Evolutionary conservation across 768 basidiomycete species (phyloP), one percentile per base, ranked within the genome.

Genomic region (Tylopilus rubrobrunneus): DNA sequence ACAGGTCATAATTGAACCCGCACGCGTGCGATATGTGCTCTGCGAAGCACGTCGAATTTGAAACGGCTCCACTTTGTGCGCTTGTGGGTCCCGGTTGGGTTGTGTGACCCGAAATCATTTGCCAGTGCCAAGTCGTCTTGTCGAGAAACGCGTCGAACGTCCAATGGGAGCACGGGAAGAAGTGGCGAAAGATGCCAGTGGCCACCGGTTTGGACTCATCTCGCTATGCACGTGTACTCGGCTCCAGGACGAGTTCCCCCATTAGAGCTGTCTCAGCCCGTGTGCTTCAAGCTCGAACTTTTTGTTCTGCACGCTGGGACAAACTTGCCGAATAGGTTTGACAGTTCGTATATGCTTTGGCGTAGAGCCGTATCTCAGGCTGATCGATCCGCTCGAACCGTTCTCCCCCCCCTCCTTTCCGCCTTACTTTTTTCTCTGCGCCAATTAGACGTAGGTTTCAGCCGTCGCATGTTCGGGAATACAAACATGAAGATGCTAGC

Each of bases 1-100:
- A n/a, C n/a, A n/a, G n/a, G n/a, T n/a, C n/a, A n/a, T n/a, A n/a
- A n/a, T n/a, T n/a, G n/a, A n/a, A n/a, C n/a, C n/a, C n/a, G n/a
- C 11, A n/a, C 1, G n/a, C 37, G 17, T n/a, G n/a, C n/a, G n/a
- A n/a, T 39, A 10, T 19, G 37, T 39, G 37, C 37, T 23, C 21
- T 37, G 7, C 15, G 36, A 37, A 37, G 11, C 40, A 12, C 40
- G 9, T 42, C 19, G 56, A 60, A 64, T 69, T 64, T 63, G 60
- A 56, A 64, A 60, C 54, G 25, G 56, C 56, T 48, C 62, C 65
- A 69, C 65, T 48, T 56, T 55, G 29, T 31, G 63, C n/a, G 29
- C 19, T 21, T 1, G 21, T 41, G 10, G 14, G 34, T 34, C 14
- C 29, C 14, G 34, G 14, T 14, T 15, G 34, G 4, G 25, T 7